A percentile compares a stretch with the other conserved stretches of the same genome.
Evolutionary conservation across 768 basidiomycete species (phyloP).

Genomic region (Mycena epipterygia): DNA sequence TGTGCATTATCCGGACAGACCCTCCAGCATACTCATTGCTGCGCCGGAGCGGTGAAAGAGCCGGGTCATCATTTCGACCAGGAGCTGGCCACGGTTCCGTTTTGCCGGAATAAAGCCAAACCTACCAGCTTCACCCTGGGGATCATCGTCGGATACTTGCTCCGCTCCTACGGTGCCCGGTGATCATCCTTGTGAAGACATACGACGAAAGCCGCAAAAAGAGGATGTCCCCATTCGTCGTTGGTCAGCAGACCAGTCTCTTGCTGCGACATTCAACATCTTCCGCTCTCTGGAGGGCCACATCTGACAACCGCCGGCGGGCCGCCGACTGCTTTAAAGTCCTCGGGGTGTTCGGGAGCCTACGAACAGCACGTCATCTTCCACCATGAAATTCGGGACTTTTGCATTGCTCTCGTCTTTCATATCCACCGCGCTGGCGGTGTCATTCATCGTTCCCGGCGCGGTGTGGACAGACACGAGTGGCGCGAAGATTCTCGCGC

Average conservation of each 20-base stretch:
- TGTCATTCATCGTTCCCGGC: slow-evolving; percentile 29
- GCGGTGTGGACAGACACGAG: slow-evolving; percentile 31
- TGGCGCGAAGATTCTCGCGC: slow-evolving; percentile 22
- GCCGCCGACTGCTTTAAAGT: slow-evolving; percentile 15
- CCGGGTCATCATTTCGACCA: too few relatives aligned
- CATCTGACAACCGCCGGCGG: slow-evolving; percentile 2
- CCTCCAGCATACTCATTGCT: too few relatives aligned
- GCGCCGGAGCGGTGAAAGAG: too few relatives aligned
- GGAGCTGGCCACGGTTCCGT: too few relatives aligned
- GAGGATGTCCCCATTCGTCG: not conserved
- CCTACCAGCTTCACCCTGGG: too few relatives aligned
- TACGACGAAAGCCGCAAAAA: not conserved
- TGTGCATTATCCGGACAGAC: too few relatives aligned
- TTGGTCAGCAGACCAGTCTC: not conserved
- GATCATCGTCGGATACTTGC: slow-evolving; percentile 14
- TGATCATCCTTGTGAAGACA: not conserved
- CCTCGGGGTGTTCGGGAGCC: not conserved
- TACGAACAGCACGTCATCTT: not conserved
- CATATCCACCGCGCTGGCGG: slow-evolving; percentile 21
- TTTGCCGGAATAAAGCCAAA: too few relatives aligned
- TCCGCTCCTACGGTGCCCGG: not conserved
- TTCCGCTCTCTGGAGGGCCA: not conserved
- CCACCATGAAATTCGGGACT: slow-evolving; percentile 18
- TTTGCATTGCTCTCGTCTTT: slow-evolving; percentile 13
- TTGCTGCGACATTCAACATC: not conserved